Conservation (phyloP, 2,329 filamentous ascomycete genomes). For the Tricladium varicosporioides region DNA sequence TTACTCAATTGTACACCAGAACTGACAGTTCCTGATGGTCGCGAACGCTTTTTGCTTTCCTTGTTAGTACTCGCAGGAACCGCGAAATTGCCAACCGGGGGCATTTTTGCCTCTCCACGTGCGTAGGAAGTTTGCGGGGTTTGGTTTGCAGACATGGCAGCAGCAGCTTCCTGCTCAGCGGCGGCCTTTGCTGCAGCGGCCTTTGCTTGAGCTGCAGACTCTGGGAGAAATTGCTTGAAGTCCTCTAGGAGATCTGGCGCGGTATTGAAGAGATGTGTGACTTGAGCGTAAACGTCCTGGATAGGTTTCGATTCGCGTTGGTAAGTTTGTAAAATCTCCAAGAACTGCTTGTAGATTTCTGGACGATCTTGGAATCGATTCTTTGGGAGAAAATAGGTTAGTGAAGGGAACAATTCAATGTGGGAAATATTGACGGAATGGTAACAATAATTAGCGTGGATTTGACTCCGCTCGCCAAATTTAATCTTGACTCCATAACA, state of each 20-base stretch:
- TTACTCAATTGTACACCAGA: conserved; percentile 29
- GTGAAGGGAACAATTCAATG: background rate
- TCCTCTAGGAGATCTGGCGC: conserved; percentile 95
- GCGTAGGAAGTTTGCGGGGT: conserved; percentile 53
- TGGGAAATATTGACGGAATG: background rate
- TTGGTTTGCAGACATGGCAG: conserved; percentile 34
- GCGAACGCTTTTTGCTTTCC: conserved; percentile 80
- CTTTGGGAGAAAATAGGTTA: conserved; percentile 43
- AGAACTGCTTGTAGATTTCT: conserved; percentile 98
- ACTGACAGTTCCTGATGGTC: conserved; percentile 42
- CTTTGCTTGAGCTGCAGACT: conserved; percentile 73
- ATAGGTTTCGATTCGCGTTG: conserved; percentile 98
- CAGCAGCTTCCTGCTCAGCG: conserved; percentile 57
- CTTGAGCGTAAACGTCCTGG: conserved; percentile 95
- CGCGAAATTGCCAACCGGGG: conserved; percentile 92
- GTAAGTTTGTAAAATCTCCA: conserved; percentile 97
- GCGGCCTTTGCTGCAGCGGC: conserved; percentile 57
- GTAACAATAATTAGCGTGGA: no score
- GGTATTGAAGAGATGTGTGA: conserved; percentile 88
- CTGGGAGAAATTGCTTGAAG: conserved; percentile 97
- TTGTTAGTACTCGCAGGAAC: conserved; percentile 78
- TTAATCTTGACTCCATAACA: background rate
- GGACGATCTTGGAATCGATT: conserved; percentile 96
- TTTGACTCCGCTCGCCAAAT: no score
- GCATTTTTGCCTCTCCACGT: conserved; percentile 66